phyloP scores from a whole-genome alignment of 441 rosid genomes.

The Raphanus hybrid region DNA sequence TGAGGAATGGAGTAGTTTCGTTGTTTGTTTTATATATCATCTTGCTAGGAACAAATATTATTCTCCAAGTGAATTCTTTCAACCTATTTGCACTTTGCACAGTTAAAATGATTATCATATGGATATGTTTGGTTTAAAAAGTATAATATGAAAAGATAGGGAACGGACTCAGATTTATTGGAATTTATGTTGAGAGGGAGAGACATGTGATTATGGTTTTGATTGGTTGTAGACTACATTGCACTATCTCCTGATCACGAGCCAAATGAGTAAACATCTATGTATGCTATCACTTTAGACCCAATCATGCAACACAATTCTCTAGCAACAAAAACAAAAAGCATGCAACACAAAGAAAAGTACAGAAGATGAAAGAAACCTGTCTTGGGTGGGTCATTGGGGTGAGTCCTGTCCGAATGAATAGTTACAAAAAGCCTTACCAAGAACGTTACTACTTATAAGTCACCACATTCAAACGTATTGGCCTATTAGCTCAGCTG shows the following conservation, averaged over 20 bases:
- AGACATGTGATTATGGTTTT: neutral
- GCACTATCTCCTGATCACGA: neutral
- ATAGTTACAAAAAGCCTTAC: neutral
- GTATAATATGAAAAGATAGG: too few relatives aligned
- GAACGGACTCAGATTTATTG: neutral
- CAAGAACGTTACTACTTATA: too few relatives aligned
- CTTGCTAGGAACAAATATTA: neutral
- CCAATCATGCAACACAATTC: neutral
- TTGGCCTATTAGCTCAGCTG: conserved; percentile 77
- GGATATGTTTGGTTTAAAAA: too few relatives aligned
- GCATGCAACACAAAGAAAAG: neutral
- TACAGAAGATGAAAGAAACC: neutral
- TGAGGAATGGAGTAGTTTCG: neutral
- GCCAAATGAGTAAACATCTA: neutral
- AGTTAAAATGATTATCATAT: too few relatives aligned
- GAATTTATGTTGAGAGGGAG: neutral
- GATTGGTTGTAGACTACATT: too few relatives aligned
- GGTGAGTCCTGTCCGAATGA: neutral
- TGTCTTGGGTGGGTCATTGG: neutral
- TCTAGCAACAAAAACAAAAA: too few relatives aligned
- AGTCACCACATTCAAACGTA: neutral
- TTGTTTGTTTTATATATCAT: neutral
- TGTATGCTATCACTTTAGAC: too few relatives aligned
- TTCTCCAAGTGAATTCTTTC: neutral
- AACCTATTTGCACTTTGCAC: neutral